phyloP scores from a whole-genome alignment of 768 basidiomycete species.

The Termitomyces sp. region DNA sequence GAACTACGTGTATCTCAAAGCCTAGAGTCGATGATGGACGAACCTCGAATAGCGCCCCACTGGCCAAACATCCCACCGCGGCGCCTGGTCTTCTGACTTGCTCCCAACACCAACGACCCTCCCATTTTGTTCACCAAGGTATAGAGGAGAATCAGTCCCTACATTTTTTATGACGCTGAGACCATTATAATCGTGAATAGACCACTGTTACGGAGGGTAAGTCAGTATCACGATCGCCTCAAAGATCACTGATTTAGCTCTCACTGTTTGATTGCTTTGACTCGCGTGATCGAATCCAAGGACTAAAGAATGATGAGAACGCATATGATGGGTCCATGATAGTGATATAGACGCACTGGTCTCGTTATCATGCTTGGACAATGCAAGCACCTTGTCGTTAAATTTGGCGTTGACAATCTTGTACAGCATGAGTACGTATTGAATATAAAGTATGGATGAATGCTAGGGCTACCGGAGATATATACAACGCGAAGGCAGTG shows the following conservation, averaged over 20 bases:
- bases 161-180: conserved; percentile 5
- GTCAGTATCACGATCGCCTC: not conserved
- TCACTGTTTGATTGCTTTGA: not conserved
- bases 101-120: conserved; percentile 1
- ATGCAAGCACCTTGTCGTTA: conserved; percentile 3
- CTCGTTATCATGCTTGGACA: conserved; percentile 3
- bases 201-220: not conserved
- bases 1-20: no score
- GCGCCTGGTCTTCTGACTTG: conserved; percentile 5
- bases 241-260: not conserved
- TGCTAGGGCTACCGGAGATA: not conserved
- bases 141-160: not conserved
- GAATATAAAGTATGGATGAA: not conserved
- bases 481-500: not conserved
- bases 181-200: conserved; percentile 5
- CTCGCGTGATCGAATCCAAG: not conserved
- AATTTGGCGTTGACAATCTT: conserved; percentile 10
- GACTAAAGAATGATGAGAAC: not conserved
- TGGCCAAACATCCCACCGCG: conserved; percentile 8
- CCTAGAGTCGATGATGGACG: not conserved
- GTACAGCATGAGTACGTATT: conserved; percentile 1
- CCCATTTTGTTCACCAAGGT: conserved; percentile 6
- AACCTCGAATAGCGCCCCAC: conserved; percentile 7
- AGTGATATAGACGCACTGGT: not conserved
- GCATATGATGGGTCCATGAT: not conserved